Percentiles rank a stretch among this genome's conserved stretches.
These are phyloP conservation scores for Helianthus tuberosus DNA, from an alignment of 129 eudicot genomes.

Conservation along the genomic window DNA sequence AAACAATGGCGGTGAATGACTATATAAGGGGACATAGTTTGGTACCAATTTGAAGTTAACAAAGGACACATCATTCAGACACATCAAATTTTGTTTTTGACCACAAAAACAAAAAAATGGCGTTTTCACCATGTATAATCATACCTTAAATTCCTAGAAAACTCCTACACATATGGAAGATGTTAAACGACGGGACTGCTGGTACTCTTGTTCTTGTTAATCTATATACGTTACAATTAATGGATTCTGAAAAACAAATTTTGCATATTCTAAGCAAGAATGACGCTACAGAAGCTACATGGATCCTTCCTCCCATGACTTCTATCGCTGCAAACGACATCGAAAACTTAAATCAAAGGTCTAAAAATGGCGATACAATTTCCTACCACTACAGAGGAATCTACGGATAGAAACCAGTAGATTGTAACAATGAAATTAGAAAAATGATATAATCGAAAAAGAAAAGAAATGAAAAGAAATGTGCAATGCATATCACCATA, in stretches of 20 bases:
- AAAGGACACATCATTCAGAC: neutral
- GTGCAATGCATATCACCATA: neutral
- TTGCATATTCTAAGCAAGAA: slow-evolving; percentile 11
- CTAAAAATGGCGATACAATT: neutral
- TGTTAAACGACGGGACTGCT: neutral
- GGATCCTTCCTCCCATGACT: neutral
- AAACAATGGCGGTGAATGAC: neutral
- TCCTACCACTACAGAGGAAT: neutral
- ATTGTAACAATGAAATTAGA: neutral
- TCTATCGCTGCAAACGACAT: neutral
- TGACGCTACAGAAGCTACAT: neutral
- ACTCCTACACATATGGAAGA: neutral
- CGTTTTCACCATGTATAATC: neutral
- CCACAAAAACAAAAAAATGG: slow-evolving; percentile 15
- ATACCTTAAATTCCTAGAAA: neutral
- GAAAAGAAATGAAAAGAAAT: neutral
- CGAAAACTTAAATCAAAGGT: neutral
- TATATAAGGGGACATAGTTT: neutral
- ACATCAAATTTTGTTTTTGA: neutral
- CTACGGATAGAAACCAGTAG: neutral
- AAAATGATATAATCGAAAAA: neutral
- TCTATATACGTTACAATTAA: neutral
- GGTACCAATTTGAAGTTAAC: slow-evolving; percentile 17
- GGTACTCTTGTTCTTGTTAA: slow-evolving; percentile 4
- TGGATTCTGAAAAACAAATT: neutral